Base-by-base conservation (phyloP, 805 yeast genomes). In the Candida montana region DNA sequence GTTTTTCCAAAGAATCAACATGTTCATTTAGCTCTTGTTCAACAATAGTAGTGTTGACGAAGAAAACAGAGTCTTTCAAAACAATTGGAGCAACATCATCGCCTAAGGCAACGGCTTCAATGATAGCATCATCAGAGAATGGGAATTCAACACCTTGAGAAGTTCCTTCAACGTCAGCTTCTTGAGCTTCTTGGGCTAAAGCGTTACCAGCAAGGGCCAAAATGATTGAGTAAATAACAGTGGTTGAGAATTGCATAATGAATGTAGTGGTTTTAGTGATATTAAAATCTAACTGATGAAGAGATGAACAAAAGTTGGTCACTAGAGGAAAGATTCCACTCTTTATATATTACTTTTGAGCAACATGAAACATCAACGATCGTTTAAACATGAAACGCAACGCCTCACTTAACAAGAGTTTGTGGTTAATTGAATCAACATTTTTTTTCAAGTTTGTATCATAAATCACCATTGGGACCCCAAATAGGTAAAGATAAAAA, bases 111-210 rank as follows among this genome's bases (percentile, higher is more conserved):
- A 49, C 46, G 15, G 54, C 57, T 40, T 53, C 59, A 24, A 54
- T 49, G 46, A 54, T 49, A 18, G 57, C 57, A 42, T 41, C 52
- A 12, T 50, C 52, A 27, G 57, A 49, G 44, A 54, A 54, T 40
- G 59, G 59, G 46, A 54, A 53, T 33, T 51, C 56, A 23, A 47
- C 52, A 38, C 48, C 53, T 12, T 38, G 20, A 12, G 52, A 40
- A 20, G 50, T 40, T 32, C 44, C 47, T 38, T 50, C 56, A 19
- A 47, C 20, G 13, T 31, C 45, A 8, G 38, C 37, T 13, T 48
- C 46, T 39, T 47, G 35, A 27, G 50, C 44, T 17, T 50, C 46
- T 44, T 55, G 54, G 15, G 45, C 50, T 26, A 53, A 35, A 11
- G 23, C 33, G 11, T 31, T 17, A 18, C 23, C 33, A 17, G 24